Evolutionary conservation across 2,329 filamentous ascomycete genomes (phyloP).

Genomic region (Nemania bipapillata): DNA sequence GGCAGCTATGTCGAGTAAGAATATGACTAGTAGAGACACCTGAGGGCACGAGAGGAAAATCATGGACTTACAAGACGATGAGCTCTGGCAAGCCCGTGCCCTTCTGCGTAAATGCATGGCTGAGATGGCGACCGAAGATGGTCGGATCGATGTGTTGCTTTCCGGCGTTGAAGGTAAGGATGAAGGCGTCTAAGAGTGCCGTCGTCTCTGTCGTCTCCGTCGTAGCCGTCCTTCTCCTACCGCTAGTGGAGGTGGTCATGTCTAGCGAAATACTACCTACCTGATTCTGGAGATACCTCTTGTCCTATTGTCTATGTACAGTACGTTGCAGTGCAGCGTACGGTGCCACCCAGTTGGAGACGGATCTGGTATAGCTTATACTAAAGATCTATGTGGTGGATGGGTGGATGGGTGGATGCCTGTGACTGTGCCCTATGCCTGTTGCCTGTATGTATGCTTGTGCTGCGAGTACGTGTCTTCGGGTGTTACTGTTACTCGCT

Average conservation of each 20-base stretch:
- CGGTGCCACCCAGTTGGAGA: neutral
- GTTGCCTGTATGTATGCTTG: neutral
- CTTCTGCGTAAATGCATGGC: conserved; percentile 66
- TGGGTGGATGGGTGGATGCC: neutral
- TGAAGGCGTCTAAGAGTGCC: conserved; percentile 70
- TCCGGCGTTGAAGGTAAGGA: conserved; percentile 91
- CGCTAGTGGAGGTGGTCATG: neutral
- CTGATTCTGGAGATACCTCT: too few species aligned
- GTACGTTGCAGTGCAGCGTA: neutral
- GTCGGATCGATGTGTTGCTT: conserved; percentile 75
- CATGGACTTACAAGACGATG: conserved; percentile 64
- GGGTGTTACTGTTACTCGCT: neutral
- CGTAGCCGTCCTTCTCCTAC: neutral
- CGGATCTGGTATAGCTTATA: neutral
- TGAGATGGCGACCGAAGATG: conserved; percentile 77
- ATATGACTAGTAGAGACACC: conserved; percentile 16
- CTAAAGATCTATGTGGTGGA: neutral
- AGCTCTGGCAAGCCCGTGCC: conserved; percentile 62
- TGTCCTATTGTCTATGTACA: neutral
- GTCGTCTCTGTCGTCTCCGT: neutral
- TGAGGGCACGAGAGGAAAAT: neutral
- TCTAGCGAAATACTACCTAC: neutral
- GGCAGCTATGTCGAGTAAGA: conserved; percentile 63
- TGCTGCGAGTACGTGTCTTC: neutral
- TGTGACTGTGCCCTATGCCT: too few species aligned